These are phyloP conservation scores for Mycena maculata DNA, from an alignment of 768 basidiomycete species.

Conservation along the genomic window DNA sequence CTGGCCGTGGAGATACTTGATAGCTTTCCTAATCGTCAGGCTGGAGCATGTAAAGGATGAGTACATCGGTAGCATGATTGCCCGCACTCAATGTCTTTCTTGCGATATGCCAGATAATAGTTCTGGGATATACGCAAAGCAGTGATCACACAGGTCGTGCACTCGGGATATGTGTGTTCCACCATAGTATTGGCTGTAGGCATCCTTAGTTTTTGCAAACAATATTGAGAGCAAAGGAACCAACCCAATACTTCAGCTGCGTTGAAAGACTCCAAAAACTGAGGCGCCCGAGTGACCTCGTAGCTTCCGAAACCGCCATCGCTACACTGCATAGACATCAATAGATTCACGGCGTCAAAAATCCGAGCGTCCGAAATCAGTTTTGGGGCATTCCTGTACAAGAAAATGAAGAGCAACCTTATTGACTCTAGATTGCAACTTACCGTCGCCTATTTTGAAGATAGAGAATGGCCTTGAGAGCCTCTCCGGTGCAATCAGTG, in stretches of 20 bases:
- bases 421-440: conserved; percentile 40
- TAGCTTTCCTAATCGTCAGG: conserved; percentile 71
- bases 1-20: conserved; percentile 80
- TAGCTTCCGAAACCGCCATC: conserved; percentile 95
- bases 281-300: conserved; percentile 85
- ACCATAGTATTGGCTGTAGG: conserved; percentile 93
- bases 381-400: conserved; percentile 67
- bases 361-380: conserved; percentile 80
- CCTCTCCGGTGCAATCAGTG: conserved; percentile 95
- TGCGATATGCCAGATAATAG: conserved; percentile 82
- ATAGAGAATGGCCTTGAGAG: conserved; percentile 89
- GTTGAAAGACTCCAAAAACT: conserved; percentile 86
- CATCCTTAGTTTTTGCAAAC: background rate
- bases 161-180: conserved; percentile 95
- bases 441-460: conserved; percentile 83
- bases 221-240: conserved; percentile 35
- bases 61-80: background rate
- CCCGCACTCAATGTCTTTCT: conserved; percentile 76
- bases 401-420: conserved; percentile 21
- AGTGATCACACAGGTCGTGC: conserved; percentile 95
- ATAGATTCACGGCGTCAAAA: conserved; percentile 85
- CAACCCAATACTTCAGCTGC: conserved; percentile 96
- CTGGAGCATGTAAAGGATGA: conserved; percentile 54
- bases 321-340: conserved; percentile 87
- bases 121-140: conserved; percentile 86